phyloP scores from a whole-genome alignment of 2,329 filamentous ascomycete genomes.

The Whalleya microplaca region DNA sequence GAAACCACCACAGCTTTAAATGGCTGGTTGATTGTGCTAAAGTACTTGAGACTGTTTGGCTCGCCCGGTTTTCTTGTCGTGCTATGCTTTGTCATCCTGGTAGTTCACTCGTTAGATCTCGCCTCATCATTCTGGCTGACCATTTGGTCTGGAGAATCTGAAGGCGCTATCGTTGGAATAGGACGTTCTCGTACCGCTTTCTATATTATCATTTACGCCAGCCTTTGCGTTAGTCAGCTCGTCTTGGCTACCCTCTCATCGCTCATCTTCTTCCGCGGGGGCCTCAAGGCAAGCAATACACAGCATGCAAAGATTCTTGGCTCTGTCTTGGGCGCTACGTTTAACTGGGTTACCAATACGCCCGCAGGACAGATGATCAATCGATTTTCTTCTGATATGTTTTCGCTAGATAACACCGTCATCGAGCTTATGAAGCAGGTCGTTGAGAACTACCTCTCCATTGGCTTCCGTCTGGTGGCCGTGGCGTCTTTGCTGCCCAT shows the following conservation, averaged over 20 bases:
- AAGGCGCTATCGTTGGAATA: no score
- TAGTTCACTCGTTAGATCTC: no score
- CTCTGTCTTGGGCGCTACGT: constrained; percentile 52
- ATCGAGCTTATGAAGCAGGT: constrained; percentile 46
- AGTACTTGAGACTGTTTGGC: no score
- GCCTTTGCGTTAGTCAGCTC: constrained; percentile 1
- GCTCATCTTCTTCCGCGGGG: constrained; percentile 35
- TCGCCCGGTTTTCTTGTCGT: no score
- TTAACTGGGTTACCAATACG: constrained; percentile 56
- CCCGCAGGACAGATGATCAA: constrained; percentile 55
- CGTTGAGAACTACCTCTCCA: constrained; percentile 45
- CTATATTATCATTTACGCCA: constrained; percentile 12
- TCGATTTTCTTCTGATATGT: constrained; percentile 57
- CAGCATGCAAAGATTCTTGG: constrained; percentile 54
- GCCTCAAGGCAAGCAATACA: constrained; percentile 52
- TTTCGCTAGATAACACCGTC: constrained; percentile 53
- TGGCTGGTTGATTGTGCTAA: no score
- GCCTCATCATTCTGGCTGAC: no score
- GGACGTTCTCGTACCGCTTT: no score
- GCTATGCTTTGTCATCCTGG: no score
- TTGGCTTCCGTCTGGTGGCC: constrained; percentile 51
- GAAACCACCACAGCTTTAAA: no score
- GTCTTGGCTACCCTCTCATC: constrained; percentile 21
- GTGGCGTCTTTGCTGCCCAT: constrained; percentile 57
- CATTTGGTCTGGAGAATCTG: no score